phyloP scores from a whole-genome alignment of 148 eudicot genomes.

The Fagopyrum esculentum region DNA sequence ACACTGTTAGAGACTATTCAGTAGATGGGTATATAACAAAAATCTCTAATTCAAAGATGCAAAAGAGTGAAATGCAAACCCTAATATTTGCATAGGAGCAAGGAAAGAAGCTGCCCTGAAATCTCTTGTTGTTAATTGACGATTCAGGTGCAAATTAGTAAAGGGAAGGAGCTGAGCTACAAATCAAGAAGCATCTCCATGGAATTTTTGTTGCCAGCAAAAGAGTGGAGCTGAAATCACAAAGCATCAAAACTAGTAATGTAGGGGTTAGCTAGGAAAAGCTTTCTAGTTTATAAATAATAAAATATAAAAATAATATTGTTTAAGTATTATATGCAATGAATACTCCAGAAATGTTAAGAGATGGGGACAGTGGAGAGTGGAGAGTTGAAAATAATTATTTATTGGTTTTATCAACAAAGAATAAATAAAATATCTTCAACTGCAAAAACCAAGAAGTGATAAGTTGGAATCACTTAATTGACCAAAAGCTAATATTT shows the following conservation, averaged over 20 bases:
- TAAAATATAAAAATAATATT: background rate
- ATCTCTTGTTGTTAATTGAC: background rate
- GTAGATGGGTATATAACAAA: background rate
- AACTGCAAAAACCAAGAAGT: background rate
- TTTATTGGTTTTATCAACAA: slow-evolving; percentile 6
- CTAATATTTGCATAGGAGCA: background rate
- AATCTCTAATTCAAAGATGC: background rate
- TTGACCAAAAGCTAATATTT: background rate
- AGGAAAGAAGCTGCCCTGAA: slow-evolving; percentile 1
- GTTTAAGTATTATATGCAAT: background rate
- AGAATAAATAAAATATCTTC: background rate
- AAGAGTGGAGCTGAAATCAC: slow-evolving; percentile 6
- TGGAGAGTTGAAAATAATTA: background rate
- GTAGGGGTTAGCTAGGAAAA: slow-evolving; percentile 1
- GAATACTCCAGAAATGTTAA: background rate
- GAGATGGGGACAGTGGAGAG: slow-evolving; percentile 2
- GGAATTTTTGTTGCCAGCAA: background rate
- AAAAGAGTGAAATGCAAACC: background rate
- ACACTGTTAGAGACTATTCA: background rate
- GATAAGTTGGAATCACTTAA: background rate
- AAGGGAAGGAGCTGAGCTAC: background rate
- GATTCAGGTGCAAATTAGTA: background rate
- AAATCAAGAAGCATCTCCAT: slow-evolving; percentile 9
- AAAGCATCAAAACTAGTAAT: slow-evolving; percentile 1
- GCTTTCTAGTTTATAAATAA: background rate